phyloP scores from a whole-genome alignment of 441 rosid species.

The Geranium incanum region DNA sequence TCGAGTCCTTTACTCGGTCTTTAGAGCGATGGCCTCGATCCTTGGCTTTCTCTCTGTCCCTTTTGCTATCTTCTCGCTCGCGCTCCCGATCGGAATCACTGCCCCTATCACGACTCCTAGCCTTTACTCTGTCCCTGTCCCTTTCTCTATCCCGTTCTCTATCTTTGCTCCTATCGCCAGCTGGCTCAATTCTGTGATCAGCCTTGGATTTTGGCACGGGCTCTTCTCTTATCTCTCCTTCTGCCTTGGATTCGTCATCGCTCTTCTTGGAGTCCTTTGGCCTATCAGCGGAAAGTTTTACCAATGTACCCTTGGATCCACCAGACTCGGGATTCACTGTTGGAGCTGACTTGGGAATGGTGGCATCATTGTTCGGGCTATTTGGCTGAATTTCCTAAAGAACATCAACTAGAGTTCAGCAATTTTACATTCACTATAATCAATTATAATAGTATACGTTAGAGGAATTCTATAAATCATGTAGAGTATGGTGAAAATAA shows the following conservation, averaged over 20 bases:
- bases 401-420: constrained; percentile 14
- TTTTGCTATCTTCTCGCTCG: constrained; percentile 52
- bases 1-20: constrained; percentile 63
- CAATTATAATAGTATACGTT: too few species aligned
- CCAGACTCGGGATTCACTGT: constrained; percentile 37
- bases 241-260: constrained; percentile 50
- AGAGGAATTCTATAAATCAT: not conserved
- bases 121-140: constrained; percentile 41
- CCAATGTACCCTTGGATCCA: constrained; percentile 39
- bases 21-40: constrained; percentile 60
- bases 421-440: not conserved
- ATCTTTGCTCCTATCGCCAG: constrained; percentile 49
- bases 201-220: constrained; percentile 36
- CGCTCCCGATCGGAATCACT: constrained; percentile 73
- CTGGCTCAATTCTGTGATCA: constrained; percentile 42
- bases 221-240: constrained; percentile 47
- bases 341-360: constrained; percentile 29
- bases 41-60: constrained; percentile 59
- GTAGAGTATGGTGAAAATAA: not conserved
- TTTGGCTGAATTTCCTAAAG: constrained; percentile 43
- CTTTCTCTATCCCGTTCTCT: constrained; percentile 46
- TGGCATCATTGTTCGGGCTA: constrained; percentile 34
- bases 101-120: constrained; percentile 52
- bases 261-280: constrained; percentile 54
- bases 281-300: constrained; percentile 40